Evolutionary conservation across 306 rosid genomes (phyloP).

Genomic region (Cicer yamashitae): DNA sequence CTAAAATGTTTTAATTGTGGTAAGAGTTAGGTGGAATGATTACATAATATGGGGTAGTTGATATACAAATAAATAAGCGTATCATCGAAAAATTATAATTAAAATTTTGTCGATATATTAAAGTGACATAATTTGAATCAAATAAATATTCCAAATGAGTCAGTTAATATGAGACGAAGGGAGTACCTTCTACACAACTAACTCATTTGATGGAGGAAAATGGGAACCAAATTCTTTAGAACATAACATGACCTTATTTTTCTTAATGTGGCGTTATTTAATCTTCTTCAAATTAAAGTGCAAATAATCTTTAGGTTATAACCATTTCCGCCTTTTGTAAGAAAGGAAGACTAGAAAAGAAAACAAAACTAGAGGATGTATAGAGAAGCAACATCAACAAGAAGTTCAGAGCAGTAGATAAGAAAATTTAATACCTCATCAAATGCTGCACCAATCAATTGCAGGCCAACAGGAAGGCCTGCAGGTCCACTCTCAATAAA

Average conservation of each 20-base stretch:
- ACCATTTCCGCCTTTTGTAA: slow-evolving; percentile 3
- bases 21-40: no score
- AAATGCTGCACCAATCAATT: slow-evolving; percentile 93
- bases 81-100: no score
- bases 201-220: not conserved
- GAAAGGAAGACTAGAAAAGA: slow-evolving; percentile 23
- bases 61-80: no score
- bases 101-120: no score
- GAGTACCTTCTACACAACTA: not conserved
- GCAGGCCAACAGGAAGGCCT: slow-evolving; percentile 96
- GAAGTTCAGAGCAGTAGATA: slow-evolving; percentile 25
- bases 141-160: no score
- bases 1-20: no score
- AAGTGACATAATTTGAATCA: no score
- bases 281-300: not conserved
- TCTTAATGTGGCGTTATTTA: not conserved
- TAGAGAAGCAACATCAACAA: slow-evolving; percentile 29
- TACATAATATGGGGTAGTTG: no score
- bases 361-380: slow-evolving; percentile 16
- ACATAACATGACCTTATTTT: slow-evolving; percentile 16
- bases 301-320: slow-evolving; percentile 1
- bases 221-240: not conserved
- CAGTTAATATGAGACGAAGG: not conserved
- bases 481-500: slow-evolving; percentile 79
- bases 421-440: slow-evolving; percentile 67